Evolutionary conservation across 495 filamentous ascomycete genomes (phyloP).

Genomic region (Penicillium ochrochloron): DNA sequence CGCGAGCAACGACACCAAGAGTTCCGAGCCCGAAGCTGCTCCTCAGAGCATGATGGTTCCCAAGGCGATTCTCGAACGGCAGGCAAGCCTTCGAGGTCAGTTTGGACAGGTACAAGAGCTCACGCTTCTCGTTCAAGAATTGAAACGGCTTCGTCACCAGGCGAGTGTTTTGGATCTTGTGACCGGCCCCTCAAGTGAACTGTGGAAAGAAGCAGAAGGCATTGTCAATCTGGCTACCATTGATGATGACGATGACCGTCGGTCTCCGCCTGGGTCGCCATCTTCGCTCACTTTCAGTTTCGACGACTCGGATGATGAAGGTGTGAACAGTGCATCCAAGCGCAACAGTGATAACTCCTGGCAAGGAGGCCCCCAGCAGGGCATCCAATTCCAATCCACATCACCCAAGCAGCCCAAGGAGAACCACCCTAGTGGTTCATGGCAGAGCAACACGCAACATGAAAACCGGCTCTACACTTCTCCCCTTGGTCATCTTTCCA

Average conservation of each 20-base stretch:
- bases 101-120: constrained; percentile 86
- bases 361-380: constrained; percentile 21
- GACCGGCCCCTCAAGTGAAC: constrained; percentile 60
- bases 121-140: constrained; percentile 78
- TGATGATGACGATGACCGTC: constrained; percentile 69
- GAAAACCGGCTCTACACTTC: constrained; percentile 11
- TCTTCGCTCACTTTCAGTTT: constrained; percentile 58
- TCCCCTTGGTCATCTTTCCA: constrained; percentile 29
- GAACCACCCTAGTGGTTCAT: constrained; percentile 35
- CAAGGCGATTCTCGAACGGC: constrained; percentile 78
- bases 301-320: constrained; percentile 66
- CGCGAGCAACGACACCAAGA: constrained; percentile 32
- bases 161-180: constrained; percentile 70
- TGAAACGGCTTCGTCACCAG: constrained; percentile 68
- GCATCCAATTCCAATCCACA: not conserved
- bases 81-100: constrained; percentile 83
- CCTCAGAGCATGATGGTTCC: constrained; percentile 71
- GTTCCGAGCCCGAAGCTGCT: constrained; percentile 29
- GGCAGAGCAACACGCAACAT: constrained; percentile 21
- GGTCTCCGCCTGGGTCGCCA: constrained; percentile 54
- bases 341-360: constrained; percentile 44
- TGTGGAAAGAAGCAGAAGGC: constrained; percentile 87
- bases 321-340: constrained; percentile 39
- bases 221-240: constrained; percentile 86
- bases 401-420: constrained; percentile 28